Evolutionary conservation across 257 asterid species (phyloP).

Genomic region (Avicennia marina): DNA sequence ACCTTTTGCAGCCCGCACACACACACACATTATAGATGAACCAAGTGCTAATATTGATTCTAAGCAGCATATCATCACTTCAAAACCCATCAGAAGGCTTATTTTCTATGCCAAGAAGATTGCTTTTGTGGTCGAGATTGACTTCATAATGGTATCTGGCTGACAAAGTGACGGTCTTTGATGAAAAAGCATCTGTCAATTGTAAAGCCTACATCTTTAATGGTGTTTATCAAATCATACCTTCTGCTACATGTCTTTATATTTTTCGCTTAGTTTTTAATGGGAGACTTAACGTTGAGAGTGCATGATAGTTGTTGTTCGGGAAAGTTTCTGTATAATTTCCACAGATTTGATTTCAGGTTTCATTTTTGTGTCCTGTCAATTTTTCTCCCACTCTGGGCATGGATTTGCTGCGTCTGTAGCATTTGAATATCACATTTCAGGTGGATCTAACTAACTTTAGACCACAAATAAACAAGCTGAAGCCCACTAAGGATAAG

Average conservation of each 20-base stretch:
- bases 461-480: slow-evolving; percentile 36
- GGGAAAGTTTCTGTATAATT: not conserved
- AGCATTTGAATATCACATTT: slow-evolving; percentile 58
- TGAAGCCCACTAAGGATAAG: slow-evolving; percentile 15
- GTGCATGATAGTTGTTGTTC: not conserved
- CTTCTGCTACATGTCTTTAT: too few relatives aligned
- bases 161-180: slow-evolving; percentile 56
- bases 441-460: slow-evolving; percentile 54
- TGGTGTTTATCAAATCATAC: slow-evolving; percentile 21
- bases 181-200: slow-evolving; percentile 46
- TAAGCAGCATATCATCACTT: slow-evolving; percentile 66
- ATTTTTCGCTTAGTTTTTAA: too few relatives aligned
- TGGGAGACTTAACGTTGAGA: too few relatives aligned
- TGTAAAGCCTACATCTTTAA: slow-evolving; percentile 46
- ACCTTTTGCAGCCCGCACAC: slow-evolving; percentile 53
- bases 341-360: too few relatives aligned
- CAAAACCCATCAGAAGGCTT: slow-evolving; percentile 61
- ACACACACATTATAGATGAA: slow-evolving; percentile 54
- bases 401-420: not conserved
- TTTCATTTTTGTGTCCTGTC: too few relatives aligned
- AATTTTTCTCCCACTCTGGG: too few relatives aligned
- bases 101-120: slow-evolving; percentile 60
- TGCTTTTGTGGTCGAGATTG: slow-evolving; percentile 64
- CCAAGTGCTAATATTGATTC: slow-evolving; percentile 71
- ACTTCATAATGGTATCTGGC: slow-evolving; percentile 75